Evolutionary conservation across 345 rosid genomes (phyloP).

Genomic region (Barbarea vulgaris): DNA sequence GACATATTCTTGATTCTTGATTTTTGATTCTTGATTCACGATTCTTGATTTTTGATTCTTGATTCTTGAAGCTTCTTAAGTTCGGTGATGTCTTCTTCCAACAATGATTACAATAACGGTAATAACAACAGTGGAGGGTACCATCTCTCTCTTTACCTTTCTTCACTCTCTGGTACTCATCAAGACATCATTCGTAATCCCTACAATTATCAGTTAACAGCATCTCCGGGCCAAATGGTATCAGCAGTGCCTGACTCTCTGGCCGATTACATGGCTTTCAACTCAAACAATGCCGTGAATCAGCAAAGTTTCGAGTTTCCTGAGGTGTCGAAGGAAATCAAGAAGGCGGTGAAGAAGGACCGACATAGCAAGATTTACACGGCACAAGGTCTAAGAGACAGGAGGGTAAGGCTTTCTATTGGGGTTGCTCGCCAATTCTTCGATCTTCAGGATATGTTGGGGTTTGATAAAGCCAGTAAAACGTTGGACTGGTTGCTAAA

Average conservation of each 20-base stretch:
- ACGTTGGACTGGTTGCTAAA: slow-evolving; percentile 82
- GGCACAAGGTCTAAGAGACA: slow-evolving; percentile 75
- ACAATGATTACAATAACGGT: slow-evolving; percentile 18
- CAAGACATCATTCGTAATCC: slow-evolving; percentile 29
- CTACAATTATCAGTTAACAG: slow-evolving; percentile 24
- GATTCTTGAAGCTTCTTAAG: slow-evolving; percentile 8
- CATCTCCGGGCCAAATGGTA: slow-evolving; percentile 27
- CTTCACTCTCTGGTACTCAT: slow-evolving; percentile 28
- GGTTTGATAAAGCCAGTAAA: slow-evolving; percentile 81
- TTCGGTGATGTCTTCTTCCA: slow-evolving; percentile 35
- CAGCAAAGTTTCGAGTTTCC: slow-evolving; percentile 24
- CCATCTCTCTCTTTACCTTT: slow-evolving; percentile 38
- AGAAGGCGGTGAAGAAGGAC: slow-evolving; percentile 57
- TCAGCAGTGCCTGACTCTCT: slow-evolving; percentile 34
- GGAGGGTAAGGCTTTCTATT: slow-evolving; percentile 85
- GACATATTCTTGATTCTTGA: background rate
- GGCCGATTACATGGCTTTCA: slow-evolving; percentile 28
- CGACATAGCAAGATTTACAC: slow-evolving; percentile 80
- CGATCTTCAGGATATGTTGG: slow-evolving; percentile 83
- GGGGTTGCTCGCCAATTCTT: slow-evolving; percentile 73
- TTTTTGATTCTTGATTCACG: background rate
- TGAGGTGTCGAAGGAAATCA: slow-evolving; percentile 23
- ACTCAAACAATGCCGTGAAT: slow-evolving; percentile 20
- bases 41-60: slow-evolving; percentile 1
- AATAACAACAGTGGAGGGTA: slow-evolving; percentile 27